Evolutionary conservation across 495 filamentous ascomycete genomes (phyloP).

Genomic region (Hyaloscypha hepaticicola): DNA sequence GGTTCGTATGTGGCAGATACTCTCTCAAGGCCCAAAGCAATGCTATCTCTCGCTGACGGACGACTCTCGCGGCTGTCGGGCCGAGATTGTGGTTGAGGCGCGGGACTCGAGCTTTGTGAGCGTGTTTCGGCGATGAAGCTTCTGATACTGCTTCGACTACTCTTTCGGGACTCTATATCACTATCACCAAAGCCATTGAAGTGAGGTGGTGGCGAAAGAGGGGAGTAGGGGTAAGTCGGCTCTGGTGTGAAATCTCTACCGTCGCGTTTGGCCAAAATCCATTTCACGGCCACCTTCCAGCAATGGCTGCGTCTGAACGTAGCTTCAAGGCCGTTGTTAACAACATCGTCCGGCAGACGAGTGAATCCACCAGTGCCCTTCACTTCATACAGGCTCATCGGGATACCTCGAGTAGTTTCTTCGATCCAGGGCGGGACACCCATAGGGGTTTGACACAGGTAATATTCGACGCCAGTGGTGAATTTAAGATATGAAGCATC

Average conservation of each 20-base stretch:
- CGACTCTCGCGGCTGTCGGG: no score
- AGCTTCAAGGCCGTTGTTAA: slow-evolving; percentile 86
- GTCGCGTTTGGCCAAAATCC: slow-evolving; percentile 39
- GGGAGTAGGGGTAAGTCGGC: slow-evolving; percentile 5
- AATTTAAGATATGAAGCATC: slow-evolving; percentile 79
- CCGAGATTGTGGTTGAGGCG: no score
- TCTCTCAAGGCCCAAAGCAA: no score
- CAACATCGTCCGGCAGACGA: slow-evolving; percentile 74
- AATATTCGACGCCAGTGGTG: slow-evolving; percentile 87
- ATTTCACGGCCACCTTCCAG: slow-evolving; percentile 80
- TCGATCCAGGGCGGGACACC: slow-evolving; percentile 84
- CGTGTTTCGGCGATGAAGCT: background rate
- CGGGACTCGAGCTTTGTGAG: background rate
- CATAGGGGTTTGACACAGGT: slow-evolving; percentile 87
- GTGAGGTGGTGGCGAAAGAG: slow-evolving; percentile 28
- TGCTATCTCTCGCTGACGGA: no score
- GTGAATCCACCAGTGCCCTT: slow-evolving; percentile 69
- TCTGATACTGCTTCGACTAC: slow-evolving; percentile 7
- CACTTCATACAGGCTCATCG: slow-evolving; percentile 79
- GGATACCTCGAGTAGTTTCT: slow-evolving; percentile 48
- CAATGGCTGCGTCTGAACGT: slow-evolving; percentile 90
- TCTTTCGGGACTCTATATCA: slow-evolving; percentile 22
- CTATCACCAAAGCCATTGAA: slow-evolving; percentile 24
- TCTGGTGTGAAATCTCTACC: background rate
- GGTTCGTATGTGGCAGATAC: no score